Base-by-base conservation (phyloP, 805 yeast species). In the Alloascoidea hylecoeti region DNA sequence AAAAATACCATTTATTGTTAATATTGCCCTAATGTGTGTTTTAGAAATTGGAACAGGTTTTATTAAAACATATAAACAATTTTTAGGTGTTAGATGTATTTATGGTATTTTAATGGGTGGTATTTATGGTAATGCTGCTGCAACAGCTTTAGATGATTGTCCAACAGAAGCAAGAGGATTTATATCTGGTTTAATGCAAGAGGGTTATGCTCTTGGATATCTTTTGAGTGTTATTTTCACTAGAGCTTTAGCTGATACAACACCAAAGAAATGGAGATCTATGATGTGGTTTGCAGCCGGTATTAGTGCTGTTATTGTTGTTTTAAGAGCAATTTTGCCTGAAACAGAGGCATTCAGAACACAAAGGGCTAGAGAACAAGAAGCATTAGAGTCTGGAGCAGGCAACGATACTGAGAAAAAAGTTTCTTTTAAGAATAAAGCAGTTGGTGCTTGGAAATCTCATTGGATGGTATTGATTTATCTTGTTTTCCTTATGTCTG, bases 211-310 rank as follows among this genome's bases (percentile, higher is more conserved):
- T 1, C 66, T 78, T 36, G 86, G 86, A 16, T 77, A 75, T 47
- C 56, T 78, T 16, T 50, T 77, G 42, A 83, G 75, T 4, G 81
- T 75, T 37, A 61, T 76, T 17, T 78, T 76, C 58, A 70, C 70
- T 43, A 63, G 84, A 52, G 79, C 78, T 23, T 68, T 78, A 42
- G 49, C 46, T 3, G 70, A 67, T 49, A 68, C 64, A 41, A 60
- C 75, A 3, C 47, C 59, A 1, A 63, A 71, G 41, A 59, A 63
- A 0, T 78, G 85, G 85, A 68, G 81, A 56, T 64, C 78, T 2
- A 52, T 78, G 41, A 75, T 74, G 52, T 75, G 81, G 77, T 75
- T 78, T 46, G 70, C 76, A 42, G 75, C 83, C n/a, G 78, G 80
- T 34, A 59, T 64, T 28, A 66, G 70, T 40, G 57, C 58, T 34